Evolutionary conservation across 2,329 filamentous ascomycete genomes (phyloP), one percentile per base, ranked within the genome.

Genomic region (Cordyceps farinosa): DNA sequence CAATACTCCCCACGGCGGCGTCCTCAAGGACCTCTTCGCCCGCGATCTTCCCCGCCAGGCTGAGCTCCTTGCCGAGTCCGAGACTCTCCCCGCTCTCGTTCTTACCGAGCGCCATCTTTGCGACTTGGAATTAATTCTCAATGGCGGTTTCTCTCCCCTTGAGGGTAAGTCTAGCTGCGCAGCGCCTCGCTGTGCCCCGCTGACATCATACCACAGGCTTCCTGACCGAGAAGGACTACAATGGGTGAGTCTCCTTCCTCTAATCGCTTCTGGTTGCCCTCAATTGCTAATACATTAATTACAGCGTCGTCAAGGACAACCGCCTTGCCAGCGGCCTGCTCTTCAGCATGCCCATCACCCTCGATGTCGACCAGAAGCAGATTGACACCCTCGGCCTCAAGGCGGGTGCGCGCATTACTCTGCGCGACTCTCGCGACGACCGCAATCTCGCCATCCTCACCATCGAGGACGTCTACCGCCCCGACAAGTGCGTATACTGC

Each of bases 11-110:
- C 90, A 95, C 75, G 94, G 94, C 80, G 95, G 95, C 75, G 84
- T 94, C 84, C 91, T 99, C 74, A 98, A 98, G 90, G 95, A 99
- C 84, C 87, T 99, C 76, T 86, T 98, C 71, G 93, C 92, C 69
- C 90, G 95, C 80, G 95, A 99, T 86, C 85, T 88, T 67, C 90
- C 91, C 70, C 88, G 90, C 74, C 89, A 95, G 69, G 83, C 83
- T 67, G 83, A 97, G 81, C 90, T 99, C 67, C 81, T 82, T 63
- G 86, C 85, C 53, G 95, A 99, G 81, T 90, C 94, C 48, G 93
- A 97, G 83, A 89, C 75, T 38, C 87, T 98, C 52, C 91, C 92
- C 44, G 90, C 94, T 44, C 84, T 99, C 69, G 81, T 90, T 65
- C 87, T 99, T 69, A 90, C 86, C 58, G 95, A 99, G 84, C 89